Base-by-base conservation (phyloP, 2,329 filamentous ascomycete species). In the Xylariales sp. region DNA sequence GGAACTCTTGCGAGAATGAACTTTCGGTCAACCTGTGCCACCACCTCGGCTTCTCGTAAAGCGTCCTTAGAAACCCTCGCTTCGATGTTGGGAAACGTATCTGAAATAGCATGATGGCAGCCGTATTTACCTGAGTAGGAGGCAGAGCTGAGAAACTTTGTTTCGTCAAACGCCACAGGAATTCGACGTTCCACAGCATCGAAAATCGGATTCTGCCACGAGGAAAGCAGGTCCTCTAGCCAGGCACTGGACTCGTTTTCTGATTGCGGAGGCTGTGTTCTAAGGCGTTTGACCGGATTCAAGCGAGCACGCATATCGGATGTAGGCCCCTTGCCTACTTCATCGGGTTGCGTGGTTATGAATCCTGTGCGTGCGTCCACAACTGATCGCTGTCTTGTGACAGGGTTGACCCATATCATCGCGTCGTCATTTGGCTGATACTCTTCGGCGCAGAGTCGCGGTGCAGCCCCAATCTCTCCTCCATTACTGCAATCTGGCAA, bases 21-120 rank as follows among this genome's bases (percentile, higher is more conserved):
- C 59, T 98, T 98, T 11, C 69, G 73, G 58, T 97, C 91, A 1
- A 98, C 84, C 55, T 98, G 93, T 0, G 81, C 74, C 31, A 98
- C 74, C 1, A 95, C 69, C 36, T 76, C 64, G 0, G 86, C 86
- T 6, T 63, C 56, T 2, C 61, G 57, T 7, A 96, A 65, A 1
- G 72, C 73, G 4, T 66, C 54, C 49, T 82, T 86, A 1, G 82
- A 86, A 1, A 96, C 60, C 9, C 68, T 67, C 0, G 70, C 65
- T 21, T 61, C 57, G 2, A 66, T 47, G 2, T 47, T 40, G 28
- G 27, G 16, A 12, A 49, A 42, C 4, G 47, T 27, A 34, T 47
- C 25, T 55, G 53, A 2, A 59, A 51, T n/a, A 12, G 11, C 21
- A 14, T 31, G 24, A 16, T 31, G 36, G 18, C 36, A 39, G 15